Base-by-base conservation (phyloP, 2,329 filamentous ascomycete species). In the Fusarium redolens region DNA sequence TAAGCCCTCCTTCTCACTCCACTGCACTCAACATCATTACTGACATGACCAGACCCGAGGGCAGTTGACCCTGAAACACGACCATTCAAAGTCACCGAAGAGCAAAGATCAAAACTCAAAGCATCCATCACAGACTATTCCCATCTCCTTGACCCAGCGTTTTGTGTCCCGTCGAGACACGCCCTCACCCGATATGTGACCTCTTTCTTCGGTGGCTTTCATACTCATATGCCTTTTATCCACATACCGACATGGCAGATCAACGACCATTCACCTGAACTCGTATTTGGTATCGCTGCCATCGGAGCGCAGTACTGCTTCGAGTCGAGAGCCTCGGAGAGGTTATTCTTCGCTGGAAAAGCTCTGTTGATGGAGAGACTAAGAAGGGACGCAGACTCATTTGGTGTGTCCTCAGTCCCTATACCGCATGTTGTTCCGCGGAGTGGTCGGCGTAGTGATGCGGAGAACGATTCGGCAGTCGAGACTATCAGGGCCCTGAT, bases 231-330 rank as follows among this genome's bases (percentile, higher is more conserved):
- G 78, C 77, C 79, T 2, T 83, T 83, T 54, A 81, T 83, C 10
- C 82, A 83, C 67, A 65, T 75, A 4, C 80, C 75, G 1, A 83
- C 81, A 1, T 82, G 79, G 79, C 69, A 74, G 12, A 58, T 82
- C 9, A 68, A 71, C 3, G 79, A 82, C 3, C 73, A 76, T 18
- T 76, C 82, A 0, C 61, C 80, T 0, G 82, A 83, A 38, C 56
- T 83, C 2, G 62, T 83, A 0, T 67, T 82, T 12, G 79, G 77
- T 0, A 77, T 83, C 9, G 73, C 78, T 2, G 76, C 81, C 0
- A 74, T 83, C 7, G 81, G 81, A 0, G 81, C 82, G 0, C 82
- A 83, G 68, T 83, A 83, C 59, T 81, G 81, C 25, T 82, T 83
- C 31, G 82, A 83, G 68, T 78, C 79, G 5, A 78, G 77, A 3